Conservation (phyloP, 78 protist genomes). For the Acrasis kona region DNA sequence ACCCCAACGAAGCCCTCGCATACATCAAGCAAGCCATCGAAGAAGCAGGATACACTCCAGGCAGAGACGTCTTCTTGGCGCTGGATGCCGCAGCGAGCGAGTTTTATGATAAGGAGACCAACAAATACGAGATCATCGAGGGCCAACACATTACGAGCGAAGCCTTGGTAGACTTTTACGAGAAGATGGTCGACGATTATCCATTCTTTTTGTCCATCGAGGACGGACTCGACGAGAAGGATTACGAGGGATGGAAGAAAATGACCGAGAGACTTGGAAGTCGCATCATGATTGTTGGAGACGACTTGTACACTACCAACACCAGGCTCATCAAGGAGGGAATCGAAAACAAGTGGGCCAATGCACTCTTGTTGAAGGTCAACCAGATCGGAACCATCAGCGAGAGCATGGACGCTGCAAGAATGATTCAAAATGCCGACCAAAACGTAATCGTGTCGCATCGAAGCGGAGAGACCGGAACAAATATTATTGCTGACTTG, state of each 20-base stretch:
- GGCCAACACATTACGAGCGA: conserved; percentile 17
- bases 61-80: conserved; percentile 20
- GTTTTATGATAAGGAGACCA: conserved; percentile 64
- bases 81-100: conserved; percentile 92
- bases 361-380: conserved; percentile 94
- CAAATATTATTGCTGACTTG: conserved; percentile 95
- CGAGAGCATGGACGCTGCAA: conserved; percentile 72
- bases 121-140: conserved; percentile 76
- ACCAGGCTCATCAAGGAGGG: conserved; percentile 86
- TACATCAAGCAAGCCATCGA: conserved; percentile 86
- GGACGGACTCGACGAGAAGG: conserved; percentile 97
- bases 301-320: conserved; percentile 96
- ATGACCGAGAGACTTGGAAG: conserved; percentile 25
- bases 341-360: conserved; percentile 85
- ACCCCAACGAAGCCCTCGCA: conserved; percentile 87
- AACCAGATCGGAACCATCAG: conserved; percentile 94
- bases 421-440: conserved; percentile 50
- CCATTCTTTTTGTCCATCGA: conserved; percentile 89
- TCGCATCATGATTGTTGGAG: conserved; percentile 84
- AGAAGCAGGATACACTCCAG: conserved; percentile 89
- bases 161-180: conserved; percentile 51
- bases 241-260: conserved; percentile 74
- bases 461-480: conserved; percentile 97
- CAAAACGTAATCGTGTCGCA: conserved; percentile 97
- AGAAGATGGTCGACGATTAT: conserved; percentile 34